phyloP scores from a whole-genome alignment of 2,329 filamentous ascomycete species.

The Madurella fahalii region DNA sequence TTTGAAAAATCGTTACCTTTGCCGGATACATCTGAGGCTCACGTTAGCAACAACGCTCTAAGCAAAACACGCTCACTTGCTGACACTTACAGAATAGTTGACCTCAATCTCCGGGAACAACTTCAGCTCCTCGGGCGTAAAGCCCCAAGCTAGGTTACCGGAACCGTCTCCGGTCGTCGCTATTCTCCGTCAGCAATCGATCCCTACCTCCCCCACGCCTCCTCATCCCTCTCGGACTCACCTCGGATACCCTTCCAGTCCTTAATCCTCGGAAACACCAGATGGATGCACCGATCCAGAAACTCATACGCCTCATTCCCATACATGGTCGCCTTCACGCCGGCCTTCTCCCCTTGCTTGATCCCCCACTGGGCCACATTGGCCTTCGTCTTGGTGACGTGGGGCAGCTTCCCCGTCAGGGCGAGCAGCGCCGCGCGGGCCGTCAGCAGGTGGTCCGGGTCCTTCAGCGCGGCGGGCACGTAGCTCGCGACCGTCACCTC shows the following conservation, averaged over 20 bases:
- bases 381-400: constrained; percentile 64
- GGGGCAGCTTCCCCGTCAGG: constrained; percentile 72
- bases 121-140: constrained; percentile 69
- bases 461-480: constrained; percentile 65
- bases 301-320: constrained; percentile 87
- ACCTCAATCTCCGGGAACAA: constrained; percentile 92
- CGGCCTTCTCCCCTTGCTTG: constrained; percentile 64
- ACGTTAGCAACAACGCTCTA: constrained; percentile 17
- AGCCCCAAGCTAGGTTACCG: constrained; percentile 82
- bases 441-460: constrained; percentile 73
- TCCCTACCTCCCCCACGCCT: not conserved
- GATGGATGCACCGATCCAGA: constrained; percentile 80
- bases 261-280: constrained; percentile 93
- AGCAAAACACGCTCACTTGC: not conserved
- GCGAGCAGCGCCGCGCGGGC: constrained; percentile 80
- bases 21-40: constrained; percentile 52
- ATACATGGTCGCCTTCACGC: constrained; percentile 71
- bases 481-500: constrained; percentile 76
- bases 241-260: constrained; percentile 73
- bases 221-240: constrained; percentile 20
- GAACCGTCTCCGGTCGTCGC: constrained; percentile 73
- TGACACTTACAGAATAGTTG: constrained; percentile 81
- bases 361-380: constrained; percentile 75
- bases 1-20: constrained; percentile 28
- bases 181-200: constrained; percentile 14